Conservation (phyloP, 139 green algal species). For the Chlorella sp. region DNA sequence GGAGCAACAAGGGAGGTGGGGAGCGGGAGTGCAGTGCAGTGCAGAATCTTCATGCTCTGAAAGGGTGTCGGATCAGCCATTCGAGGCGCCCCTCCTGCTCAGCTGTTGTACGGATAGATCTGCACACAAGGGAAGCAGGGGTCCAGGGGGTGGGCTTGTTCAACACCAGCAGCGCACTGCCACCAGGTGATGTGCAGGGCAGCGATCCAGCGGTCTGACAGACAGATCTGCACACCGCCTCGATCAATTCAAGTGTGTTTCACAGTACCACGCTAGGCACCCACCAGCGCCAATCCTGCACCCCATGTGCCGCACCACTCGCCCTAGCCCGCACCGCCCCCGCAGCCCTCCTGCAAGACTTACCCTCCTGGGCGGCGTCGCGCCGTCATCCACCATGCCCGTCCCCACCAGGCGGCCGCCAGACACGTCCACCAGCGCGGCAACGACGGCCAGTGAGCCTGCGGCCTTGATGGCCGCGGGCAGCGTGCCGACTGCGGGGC, state of each 20-base stretch:
- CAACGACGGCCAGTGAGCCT: slow-evolving; percentile 46
- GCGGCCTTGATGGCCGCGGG: slow-evolving; percentile 47
- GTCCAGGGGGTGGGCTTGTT: background rate
- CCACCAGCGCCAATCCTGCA: too few species aligned
- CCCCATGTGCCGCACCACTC: too few species aligned
- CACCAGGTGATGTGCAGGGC: too few species aligned
- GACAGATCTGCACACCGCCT: too few species aligned
- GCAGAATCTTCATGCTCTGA: too few species aligned
- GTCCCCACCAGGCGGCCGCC: slow-evolving; percentile 37
- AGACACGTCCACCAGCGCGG: slow-evolving; percentile 46
- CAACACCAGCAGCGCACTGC: background rate
- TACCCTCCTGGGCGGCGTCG: slow-evolving; percentile 48
- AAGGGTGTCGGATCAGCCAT: too few species aligned
- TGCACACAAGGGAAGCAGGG: background rate
- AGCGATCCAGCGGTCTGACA: too few species aligned
- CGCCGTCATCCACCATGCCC: slow-evolving; percentile 48
- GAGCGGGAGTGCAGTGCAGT: too few species aligned
- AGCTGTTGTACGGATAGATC: slow-evolving; percentile 27
- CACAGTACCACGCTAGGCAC: too few species aligned
- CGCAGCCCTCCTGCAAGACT: background rate
- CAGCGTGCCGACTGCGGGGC: slow-evolving; percentile 44
- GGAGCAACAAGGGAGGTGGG: background rate
- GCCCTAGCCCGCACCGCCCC: too few species aligned
- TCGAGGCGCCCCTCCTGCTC: background rate
- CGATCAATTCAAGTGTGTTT: too few species aligned